Conservation (phyloP, 208 protist genomes). For the Trypanosoma caninum region DNA sequence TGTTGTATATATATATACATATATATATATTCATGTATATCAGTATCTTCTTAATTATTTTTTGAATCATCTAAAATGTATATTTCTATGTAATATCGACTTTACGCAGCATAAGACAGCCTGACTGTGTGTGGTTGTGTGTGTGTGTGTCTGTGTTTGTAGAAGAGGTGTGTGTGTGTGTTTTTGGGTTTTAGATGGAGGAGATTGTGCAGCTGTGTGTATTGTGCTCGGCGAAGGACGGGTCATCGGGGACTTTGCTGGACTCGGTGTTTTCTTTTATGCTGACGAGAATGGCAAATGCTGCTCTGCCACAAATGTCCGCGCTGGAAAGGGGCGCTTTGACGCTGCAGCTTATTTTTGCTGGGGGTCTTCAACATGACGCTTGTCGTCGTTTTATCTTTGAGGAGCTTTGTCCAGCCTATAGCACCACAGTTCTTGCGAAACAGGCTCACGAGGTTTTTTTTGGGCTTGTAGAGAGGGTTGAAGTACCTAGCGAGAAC, state of each 20-base stretch:
- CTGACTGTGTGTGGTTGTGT: too few relatives aligned
- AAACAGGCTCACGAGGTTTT: constrained; percentile 12
- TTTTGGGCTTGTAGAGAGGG: constrained; percentile 2
- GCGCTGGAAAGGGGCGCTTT: constrained; percentile 12
- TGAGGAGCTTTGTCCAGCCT: constrained; percentile 11
- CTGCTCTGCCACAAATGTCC: constrained; percentile 12
- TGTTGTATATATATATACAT: not conserved
- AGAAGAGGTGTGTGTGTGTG: too few relatives aligned
- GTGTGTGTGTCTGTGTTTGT: too few relatives aligned
- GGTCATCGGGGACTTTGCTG: not conserved
- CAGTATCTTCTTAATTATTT: constrained; percentile 3
- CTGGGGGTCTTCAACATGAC: constrained; percentile 16
- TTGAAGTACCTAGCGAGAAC: not conserved
- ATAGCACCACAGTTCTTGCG: not conserved
- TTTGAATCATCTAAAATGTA: too few relatives aligned
- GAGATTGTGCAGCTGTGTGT: constrained; percentile 14
- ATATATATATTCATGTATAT: not conserved
- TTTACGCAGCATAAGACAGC: too few relatives aligned
- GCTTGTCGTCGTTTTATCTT: constrained; percentile 17
- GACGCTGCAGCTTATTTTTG: constrained; percentile 16
- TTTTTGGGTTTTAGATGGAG: constrained; percentile 12
- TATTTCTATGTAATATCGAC: too few relatives aligned
- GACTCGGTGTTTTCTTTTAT: constrained; percentile 15
- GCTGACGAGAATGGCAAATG: constrained; percentile 2
- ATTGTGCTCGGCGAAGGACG: not conserved